Base-by-base conservation (phyloP, 352 stramenopile species). In the Phytophthora meadii region DNA sequence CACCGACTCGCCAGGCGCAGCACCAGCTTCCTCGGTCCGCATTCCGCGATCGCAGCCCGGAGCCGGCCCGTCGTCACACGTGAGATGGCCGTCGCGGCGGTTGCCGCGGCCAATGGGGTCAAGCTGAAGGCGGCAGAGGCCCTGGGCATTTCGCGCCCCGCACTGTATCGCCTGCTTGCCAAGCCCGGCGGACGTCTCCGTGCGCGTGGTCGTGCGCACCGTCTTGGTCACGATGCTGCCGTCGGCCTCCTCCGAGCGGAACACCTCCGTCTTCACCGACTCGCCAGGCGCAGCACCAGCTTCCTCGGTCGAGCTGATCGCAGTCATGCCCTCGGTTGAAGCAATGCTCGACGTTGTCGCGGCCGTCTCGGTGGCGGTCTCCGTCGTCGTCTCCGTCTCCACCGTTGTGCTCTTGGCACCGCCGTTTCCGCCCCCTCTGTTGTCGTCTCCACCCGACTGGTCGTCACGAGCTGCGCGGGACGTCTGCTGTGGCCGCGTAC, bases 171-270 rank as follows among this genome's bases (percentile, higher is more conserved):
- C n/a, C n/a, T n/a, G n/a, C n/a, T n/a, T n/a, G n/a, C n/a, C n/a
- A n/a, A n/a, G n/a, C n/a, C n/a, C n/a, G n/a, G n/a, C n/a, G 1
- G 24, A 42, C 39, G 40, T 60, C 52, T 44, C 41, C n/a, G 52
- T 60, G 7, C 52, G 41, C 8, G 52, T 60, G n/a, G 52, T 60
- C n/a, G 52, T 60, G 52, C 52, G 52, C 14, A 60, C 52, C 28
- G 52, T 60, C 52, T 60, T 60, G 52, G 40, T 60, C 52, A 51
- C 40, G 41, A 60, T 52, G 28, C 52, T 60, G 1, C 42, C 52
- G 19, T 60, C 52, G n/a, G 39, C 39, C 39, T 50, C 17, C 27
- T 60, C 40, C 39, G 27, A 60, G 52, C 52, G 52, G 52, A 60
- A 60, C 52, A 60, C 52, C 40, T 60, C 39, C 2, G 49, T 46